Evolutionary conservation across 2,329 filamentous ascomycete genomes (phyloP).

Genomic region (Xylariaceae sp.): DNA sequence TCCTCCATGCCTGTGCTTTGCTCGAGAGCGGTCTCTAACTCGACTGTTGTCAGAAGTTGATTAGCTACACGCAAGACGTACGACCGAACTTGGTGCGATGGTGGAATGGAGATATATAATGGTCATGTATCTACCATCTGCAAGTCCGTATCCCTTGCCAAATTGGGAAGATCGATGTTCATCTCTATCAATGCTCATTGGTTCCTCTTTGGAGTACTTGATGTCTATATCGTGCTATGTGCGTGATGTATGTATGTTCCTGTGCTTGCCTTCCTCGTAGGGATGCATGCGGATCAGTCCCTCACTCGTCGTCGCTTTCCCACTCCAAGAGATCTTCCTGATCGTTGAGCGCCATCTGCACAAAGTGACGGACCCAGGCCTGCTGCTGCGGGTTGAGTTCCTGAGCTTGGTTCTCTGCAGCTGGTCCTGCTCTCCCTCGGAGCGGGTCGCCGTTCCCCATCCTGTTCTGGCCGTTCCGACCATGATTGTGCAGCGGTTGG

Average conservation of each 20-base stretch:
- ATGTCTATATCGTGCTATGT: conserved; percentile 4
- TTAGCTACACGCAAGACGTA: too few species aligned
- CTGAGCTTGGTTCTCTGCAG: conserved; percentile 16
- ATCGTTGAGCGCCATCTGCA: conserved; percentile 49
- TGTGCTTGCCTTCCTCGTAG: neutral
- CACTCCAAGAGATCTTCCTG: conserved; percentile 43
- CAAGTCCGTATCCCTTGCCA: conserved; percentile 6
- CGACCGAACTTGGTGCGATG: too few species aligned
- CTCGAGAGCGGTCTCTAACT: too few species aligned
- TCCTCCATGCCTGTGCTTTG: too few species aligned
- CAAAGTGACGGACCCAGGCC: conserved; percentile 52
- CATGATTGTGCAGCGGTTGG: conserved; percentile 16
- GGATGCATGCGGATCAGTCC: neutral
- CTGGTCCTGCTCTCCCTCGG: conserved; percentile 3
- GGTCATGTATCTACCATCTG: too few species aligned
- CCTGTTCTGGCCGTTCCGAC: conserved; percentile 17
- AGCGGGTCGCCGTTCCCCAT: conserved; percentile 15
- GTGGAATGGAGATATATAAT: too few species aligned
- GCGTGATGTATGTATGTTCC: too few species aligned
- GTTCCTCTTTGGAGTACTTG: neutral
- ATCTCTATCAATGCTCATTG: too few species aligned
- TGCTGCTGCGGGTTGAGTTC: conserved; percentile 41
- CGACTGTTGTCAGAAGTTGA: too few species aligned
- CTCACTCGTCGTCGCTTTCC: conserved; percentile 34
- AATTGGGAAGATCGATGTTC: conserved; percentile 19